Percentiles rank a stretch among this genome's conserved stretches.
Evolutionary conservation across 441 rosid species (phyloP).

Genomic region (Dalechampia spathulata): DNA sequence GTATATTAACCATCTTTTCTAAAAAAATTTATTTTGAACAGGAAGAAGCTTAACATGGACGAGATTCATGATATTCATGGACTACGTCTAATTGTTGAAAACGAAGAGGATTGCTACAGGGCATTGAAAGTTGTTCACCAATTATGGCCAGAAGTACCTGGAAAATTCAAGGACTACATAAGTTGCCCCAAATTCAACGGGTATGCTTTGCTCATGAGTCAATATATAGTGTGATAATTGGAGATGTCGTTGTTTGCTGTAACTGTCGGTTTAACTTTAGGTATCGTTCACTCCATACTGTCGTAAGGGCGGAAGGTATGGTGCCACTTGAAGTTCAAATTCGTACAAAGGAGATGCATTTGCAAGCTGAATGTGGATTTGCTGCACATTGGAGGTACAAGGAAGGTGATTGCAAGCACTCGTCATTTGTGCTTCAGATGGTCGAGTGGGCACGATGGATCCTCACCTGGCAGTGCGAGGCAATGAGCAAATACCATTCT

Average conservation of each 20-base stretch:
- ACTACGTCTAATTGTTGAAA: slow-evolving; percentile 75
- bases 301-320: slow-evolving; percentile 67
- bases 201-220: slow-evolving; percentile 37
- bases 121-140: slow-evolving; percentile 69
- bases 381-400: slow-evolving; percentile 99
- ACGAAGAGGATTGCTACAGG: slow-evolving; percentile 67
- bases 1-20: too few species aligned
- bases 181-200: slow-evolving; percentile 74
- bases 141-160: slow-evolving; percentile 85
- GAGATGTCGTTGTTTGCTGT: slow-evolving; percentile 4
- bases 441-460: slow-evolving; percentile 99
- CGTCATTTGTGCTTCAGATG: slow-evolving; percentile 89
- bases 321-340: slow-evolving; percentile 91
- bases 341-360: slow-evolving; percentile 90
- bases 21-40: slow-evolving; percentile 21
- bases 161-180: slow-evolving; percentile 84
- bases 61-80: slow-evolving; percentile 97
- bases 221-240: background rate
- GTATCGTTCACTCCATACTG: slow-evolving; percentile 85
- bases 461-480: slow-evolving; percentile 85
- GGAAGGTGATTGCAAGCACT: slow-evolving; percentile 74
- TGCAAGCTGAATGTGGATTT: slow-evolving; percentile 92
- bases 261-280: slow-evolving; percentile 29
- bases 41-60: slow-evolving; percentile 81
- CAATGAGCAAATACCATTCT: slow-evolving; percentile 61